phyloP scores from a whole-genome alignment of 202 grass and related monocot species.

The Cymbopogon flexuosus region DNA sequence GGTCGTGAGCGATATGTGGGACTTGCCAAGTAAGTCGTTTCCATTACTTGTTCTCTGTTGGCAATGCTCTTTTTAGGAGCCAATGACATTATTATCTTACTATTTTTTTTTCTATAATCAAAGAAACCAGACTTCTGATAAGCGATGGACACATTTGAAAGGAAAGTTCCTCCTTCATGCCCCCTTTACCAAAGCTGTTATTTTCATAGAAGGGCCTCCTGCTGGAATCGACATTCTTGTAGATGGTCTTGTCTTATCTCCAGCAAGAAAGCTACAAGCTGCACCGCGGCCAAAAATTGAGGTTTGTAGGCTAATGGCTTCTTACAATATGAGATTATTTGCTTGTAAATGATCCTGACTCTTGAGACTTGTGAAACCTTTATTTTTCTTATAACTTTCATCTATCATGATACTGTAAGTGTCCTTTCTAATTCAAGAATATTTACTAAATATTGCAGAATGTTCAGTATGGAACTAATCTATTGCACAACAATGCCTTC shows the following conservation, averaged over 20 bases:
- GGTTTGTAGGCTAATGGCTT: conserved; percentile 43
- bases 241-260: conserved; percentile 63
- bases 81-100: conserved; percentile 11
- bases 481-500: conserved; percentile 63
- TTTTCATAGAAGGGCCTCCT: conserved; percentile 88
- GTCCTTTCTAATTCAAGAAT: conserved; percentile 7
- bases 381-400: conserved; percentile 10
- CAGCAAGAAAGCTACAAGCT: conserved; percentile 48
- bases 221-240: conserved; percentile 83
- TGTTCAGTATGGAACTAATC: conserved; percentile 48
- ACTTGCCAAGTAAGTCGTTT: conserved; percentile 72
- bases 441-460: conserved; percentile 50
- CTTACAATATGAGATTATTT: neutral
- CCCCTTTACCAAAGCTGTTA: conserved; percentile 60
- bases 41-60: conserved; percentile 17
- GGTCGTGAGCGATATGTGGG: conserved; percentile 75
- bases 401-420: neutral
- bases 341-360: neutral
- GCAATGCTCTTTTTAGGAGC: conserved; percentile 1
- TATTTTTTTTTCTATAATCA: conserved; percentile 17
- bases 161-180: conserved; percentile 83
- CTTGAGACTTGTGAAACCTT: neutral
- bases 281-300: conserved; percentile 57
- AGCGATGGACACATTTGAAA: conserved; percentile 77
- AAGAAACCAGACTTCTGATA: conserved; percentile 72